A percentile compares a stretch with the other conserved stretches of the same genome.
phyloP scores from a whole-genome alignment of 2,329 filamentous ascomycete genomes.

The Trichoderma hamatum region DNA sequence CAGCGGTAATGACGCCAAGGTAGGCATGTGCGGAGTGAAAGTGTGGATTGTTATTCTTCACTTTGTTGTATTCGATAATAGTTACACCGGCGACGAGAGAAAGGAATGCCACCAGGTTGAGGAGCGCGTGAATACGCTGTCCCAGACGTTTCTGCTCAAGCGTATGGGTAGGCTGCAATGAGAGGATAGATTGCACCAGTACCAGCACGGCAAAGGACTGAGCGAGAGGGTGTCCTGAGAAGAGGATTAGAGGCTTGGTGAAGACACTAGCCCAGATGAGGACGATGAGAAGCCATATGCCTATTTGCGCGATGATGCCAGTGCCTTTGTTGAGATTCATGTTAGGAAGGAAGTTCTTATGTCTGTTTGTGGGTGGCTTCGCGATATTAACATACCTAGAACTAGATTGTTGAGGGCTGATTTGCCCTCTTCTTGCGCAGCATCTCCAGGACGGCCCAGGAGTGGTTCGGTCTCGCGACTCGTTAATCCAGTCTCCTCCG shows the following conservation, averaged over 20 bases:
- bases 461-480: slow-evolving; percentile 48
- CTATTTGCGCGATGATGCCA: slow-evolving; percentile 77
- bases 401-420: slow-evolving; percentile 71
- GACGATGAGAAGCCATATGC: slow-evolving; percentile 72
- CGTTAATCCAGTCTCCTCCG: slow-evolving; percentile 32
- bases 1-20: slow-evolving; percentile 76
- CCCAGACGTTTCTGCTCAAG: slow-evolving; percentile 69
- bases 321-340: slow-evolving; percentile 63
- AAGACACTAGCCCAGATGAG: slow-evolving; percentile 81
- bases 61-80: slow-evolving; percentile 85
- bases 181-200: slow-evolving; percentile 76
- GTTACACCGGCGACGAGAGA: slow-evolving; percentile 66
- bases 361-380: neutral
- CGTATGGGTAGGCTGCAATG: slow-evolving; percentile 86
- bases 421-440: slow-evolving; percentile 66
- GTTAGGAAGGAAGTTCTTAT: neutral
- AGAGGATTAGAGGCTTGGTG: slow-evolving; percentile 71
- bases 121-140: slow-evolving; percentile 64
- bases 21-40: slow-evolving; percentile 82
- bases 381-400: slow-evolving; percentile 60
- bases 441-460: slow-evolving; percentile 67
- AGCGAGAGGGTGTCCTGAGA: slow-evolving; percentile 84
- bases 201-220: slow-evolving; percentile 69
- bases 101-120: slow-evolving; percentile 69
- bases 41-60: slow-evolving; percentile 65